phyloP scores from a whole-genome alignment of 2,329 filamentous ascomycete species.

The Biscogniauxia marginata region DNA sequence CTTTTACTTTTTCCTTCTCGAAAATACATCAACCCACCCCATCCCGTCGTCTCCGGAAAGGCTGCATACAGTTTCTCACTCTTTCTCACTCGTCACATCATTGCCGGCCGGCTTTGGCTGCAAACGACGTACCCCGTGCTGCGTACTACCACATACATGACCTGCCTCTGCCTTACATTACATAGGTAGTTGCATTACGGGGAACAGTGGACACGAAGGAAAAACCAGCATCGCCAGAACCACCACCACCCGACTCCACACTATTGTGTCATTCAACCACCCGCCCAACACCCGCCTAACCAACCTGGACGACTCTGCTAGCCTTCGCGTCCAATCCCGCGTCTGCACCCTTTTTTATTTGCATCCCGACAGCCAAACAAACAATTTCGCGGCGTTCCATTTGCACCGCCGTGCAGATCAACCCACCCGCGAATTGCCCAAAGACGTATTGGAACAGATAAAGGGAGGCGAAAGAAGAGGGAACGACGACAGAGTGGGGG shows the following conservation, averaged over 20 bases:
- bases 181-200: no score
- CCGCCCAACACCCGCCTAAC: not conserved
- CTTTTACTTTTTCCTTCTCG: no score
- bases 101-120: not conserved
- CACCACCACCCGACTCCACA: slow-evolving; percentile 18
- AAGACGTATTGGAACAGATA: not conserved
- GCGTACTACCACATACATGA: not conserved
- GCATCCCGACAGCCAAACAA: slow-evolving; percentile 20
- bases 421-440: not conserved
- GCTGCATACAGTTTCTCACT: not conserved
- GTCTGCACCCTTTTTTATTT: slow-evolving; percentile 12
- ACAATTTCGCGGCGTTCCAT: slow-evolving; percentile 6
- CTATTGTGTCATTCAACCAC: slow-evolving; percentile 27
- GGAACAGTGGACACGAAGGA: not conserved
- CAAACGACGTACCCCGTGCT: not conserved
- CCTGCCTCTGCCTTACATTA: not conserved
- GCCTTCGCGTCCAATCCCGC: slow-evolving; percentile 23
- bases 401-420: slow-evolving; percentile 15
- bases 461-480: not conserved
- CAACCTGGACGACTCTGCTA: slow-evolving; percentile 7
- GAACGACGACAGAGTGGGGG: not conserved
- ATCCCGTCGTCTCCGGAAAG: not conserved
- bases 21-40: not conserved
- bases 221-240: not conserved
- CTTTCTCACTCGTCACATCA: not conserved